A percentile compares a stretch with the other conserved stretches of the same genome.
These are phyloP conservation scores for Limtongia smithiae DNA, from an alignment of 805 yeast species.

Conservation along the genomic window DNA sequence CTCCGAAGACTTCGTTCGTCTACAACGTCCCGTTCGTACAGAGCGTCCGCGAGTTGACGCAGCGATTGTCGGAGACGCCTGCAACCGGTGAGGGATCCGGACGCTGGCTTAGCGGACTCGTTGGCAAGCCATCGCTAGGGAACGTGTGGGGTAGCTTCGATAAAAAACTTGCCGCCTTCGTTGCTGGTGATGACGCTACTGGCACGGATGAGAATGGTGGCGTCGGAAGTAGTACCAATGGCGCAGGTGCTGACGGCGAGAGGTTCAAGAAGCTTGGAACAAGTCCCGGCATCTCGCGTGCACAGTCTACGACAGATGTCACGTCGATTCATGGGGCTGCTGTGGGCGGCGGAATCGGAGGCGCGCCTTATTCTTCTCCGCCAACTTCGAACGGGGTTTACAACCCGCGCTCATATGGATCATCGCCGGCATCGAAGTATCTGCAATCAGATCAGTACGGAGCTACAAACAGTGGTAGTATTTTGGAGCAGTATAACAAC, in stretches of 20 bases:
- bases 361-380: not conserved
- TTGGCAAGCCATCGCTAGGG: slow-evolving; percentile 54
- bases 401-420: slow-evolving; percentile 6
- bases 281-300: slow-evolving; percentile 29
- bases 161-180: slow-evolving; percentile 70
- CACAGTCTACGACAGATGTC: slow-evolving; percentile 19
- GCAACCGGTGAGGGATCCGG: slow-evolving; percentile 38
- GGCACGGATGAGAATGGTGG: slow-evolving; percentile 27
- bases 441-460: not conserved
- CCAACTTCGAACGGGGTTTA: not conserved
- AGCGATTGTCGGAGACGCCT: slow-evolving; percentile 37
- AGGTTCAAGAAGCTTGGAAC: slow-evolving; percentile 35
- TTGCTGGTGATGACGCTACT: slow-evolving; percentile 73
- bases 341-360: not conserved
- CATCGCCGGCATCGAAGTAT: slow-evolving; percentile 6
- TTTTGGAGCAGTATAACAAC: not conserved
- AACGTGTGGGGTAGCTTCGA: slow-evolving; percentile 86
- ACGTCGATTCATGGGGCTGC: not conserved
- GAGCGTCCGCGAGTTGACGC: slow-evolving; percentile 38
- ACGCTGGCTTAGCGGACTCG: slow-evolving; percentile 68
- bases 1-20: slow-evolving; percentile 37
- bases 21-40: slow-evolving; percentile 37
- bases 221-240: not conserved
- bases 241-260: slow-evolving; percentile 14
- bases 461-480: not conserved